Percentiles rank a stretch among this genome's conserved stretches.
Evolutionary conservation across 441 rosid genomes (phyloP).

Genomic region (Metrosideros polymorpha): DNA sequence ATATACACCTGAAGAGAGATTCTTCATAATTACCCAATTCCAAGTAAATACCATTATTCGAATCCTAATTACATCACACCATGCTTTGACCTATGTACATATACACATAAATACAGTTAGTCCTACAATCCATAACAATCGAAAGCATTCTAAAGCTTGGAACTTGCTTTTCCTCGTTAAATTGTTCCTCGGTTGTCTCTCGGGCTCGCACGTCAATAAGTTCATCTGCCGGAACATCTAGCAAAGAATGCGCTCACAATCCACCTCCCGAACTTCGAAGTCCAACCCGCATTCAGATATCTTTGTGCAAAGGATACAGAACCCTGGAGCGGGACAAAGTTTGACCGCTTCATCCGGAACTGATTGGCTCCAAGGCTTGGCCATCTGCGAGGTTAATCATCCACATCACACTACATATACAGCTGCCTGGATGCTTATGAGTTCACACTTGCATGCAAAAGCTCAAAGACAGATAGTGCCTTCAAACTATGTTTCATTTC

Average conservation of each 20-base stretch:
- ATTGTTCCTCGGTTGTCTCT: not conserved
- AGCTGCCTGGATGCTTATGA: not conserved
- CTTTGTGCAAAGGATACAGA: not conserved
- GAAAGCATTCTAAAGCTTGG: not conserved
- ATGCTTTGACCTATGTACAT: not conserved
- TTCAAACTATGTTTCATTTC: not conserved
- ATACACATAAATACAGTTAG: not conserved
- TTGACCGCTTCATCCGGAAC: not conserved
- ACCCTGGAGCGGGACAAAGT: not conserved
- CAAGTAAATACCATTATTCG: not conserved
- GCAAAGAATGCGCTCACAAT: not conserved
- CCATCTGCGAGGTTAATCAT: not conserved
- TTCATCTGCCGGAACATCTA: not conserved
- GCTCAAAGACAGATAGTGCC: not conserved
- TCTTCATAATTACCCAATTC: not conserved
- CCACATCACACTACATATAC: not conserved
- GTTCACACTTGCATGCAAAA: not conserved
- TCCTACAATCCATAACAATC: not conserved
- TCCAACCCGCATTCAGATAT: not conserved
- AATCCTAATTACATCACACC: not conserved
- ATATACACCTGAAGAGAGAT: not conserved
- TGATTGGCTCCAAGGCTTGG: not conserved
- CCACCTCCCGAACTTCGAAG: not conserved
- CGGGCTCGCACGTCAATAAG: not conserved
- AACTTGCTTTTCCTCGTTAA: not conserved